These are phyloP conservation scores for Collybia mongolica DNA, from an alignment of 768 basidiomycete species.

Conservation along the genomic window DNA sequence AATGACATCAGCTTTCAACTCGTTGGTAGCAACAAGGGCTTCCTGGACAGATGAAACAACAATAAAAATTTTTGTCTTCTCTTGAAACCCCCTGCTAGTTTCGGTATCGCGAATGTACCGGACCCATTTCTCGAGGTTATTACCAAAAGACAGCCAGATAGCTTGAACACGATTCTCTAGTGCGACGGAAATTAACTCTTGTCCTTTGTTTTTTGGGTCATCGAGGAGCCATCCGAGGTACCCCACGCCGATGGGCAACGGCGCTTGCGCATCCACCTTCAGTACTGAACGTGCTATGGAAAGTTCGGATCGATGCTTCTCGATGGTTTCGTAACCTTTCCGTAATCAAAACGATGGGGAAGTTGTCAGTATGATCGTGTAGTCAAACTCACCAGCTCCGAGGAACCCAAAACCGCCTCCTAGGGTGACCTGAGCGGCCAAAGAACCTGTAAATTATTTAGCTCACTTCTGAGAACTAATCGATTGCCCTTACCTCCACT, in stretches of 20 bases:
- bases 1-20: constrained; percentile 73
- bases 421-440: constrained; percentile 60
- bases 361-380: neutral
- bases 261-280: constrained; percentile 26
- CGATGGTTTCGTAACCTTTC: constrained; percentile 46
- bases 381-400: constrained; percentile 45
- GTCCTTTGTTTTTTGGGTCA: constrained; percentile 32
- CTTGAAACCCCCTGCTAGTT: constrained; percentile 25
- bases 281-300: constrained; percentile 48
- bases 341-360: constrained; percentile 4
- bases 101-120: constrained; percentile 57
- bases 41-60: constrained; percentile 63
- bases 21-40: constrained; percentile 54
- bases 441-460: constrained; percentile 27
- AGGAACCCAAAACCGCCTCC: constrained; percentile 80
- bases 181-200: constrained; percentile 44
- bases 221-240: constrained; percentile 75
- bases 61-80: constrained; percentile 54
- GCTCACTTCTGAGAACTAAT: constrained; percentile 9
- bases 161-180: constrained; percentile 58
- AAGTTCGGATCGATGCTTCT: constrained; percentile 50
- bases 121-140: constrained; percentile 59
- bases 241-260: constrained; percentile 69
- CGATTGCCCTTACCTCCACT: constrained; percentile 46
- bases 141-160: constrained; percentile 77